Evolutionary conservation across 169 alveolate species (phyloP), one percentile per base, ranked within the genome.

Genomic region (Theileria parva): DNA sequence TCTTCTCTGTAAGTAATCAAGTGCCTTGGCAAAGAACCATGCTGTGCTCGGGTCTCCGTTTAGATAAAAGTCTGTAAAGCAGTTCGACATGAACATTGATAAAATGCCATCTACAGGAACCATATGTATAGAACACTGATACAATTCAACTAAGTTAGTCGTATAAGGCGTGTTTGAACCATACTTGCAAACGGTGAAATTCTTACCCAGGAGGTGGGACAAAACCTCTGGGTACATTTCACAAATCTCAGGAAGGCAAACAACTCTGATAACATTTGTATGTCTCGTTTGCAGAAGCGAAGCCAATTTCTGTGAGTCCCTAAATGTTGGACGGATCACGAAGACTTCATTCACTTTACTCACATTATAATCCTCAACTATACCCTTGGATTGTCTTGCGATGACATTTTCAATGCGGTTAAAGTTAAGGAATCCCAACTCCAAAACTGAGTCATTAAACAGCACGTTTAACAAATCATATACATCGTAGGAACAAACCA

Each of bases 41-140:
- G 89, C 73, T 21, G 78, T 57, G 70, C 65, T 76, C 2, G 89
- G 89, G 72, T 83, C 89, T 13, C 89, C 86, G n/a, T 83, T 63
- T 2, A 65, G 66, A 50, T 76, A 76, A 37, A 83, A 83, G 21
- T 71, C 69, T 71, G 44, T 39, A 57, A 75, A 76, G 5, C 79
- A 70, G 17, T 51, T 44, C 13, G 80, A 21, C 57, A 83, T 53
- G 55, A 83, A 64, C 89, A 83, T 83, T 19, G 85, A 77, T 21
- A 83, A 72, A 9, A 70, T 79, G 9, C 85, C 63, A 28, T 83
- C 86, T 12, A 83, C 77, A 17, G 89, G 89, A 17, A 79, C 81
- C 86, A 83, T 83, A 34, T 83, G 86, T 11, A 83, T 59, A 28
- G 79, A 39, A 57, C 86, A 83, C 30, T 28, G 17, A 57, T 25